phyloP scores from a whole-genome alignment of 1,284 basidiomycete species.

The Fomitiporia mediterranea region DNA sequence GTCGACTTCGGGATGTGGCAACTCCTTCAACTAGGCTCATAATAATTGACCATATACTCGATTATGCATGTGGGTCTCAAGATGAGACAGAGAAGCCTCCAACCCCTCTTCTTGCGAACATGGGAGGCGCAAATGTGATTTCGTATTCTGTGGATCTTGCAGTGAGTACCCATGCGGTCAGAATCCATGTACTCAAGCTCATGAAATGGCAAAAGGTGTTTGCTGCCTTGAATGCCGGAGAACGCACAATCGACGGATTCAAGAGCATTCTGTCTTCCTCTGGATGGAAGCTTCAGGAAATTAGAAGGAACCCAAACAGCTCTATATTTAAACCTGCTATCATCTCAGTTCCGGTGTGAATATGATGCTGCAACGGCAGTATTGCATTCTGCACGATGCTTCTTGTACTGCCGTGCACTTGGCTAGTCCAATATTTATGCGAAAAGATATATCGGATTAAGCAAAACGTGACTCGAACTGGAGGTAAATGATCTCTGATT shows the following conservation, averaged over 20 bases:
- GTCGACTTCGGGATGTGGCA: conserved; percentile 26
- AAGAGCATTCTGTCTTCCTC: background rate
- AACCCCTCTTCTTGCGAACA: conserved; percentile 20
- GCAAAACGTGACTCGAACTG: too few species aligned
- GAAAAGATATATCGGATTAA: too few species aligned
- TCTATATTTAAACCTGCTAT: conserved; percentile 9
- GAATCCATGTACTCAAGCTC: too few species aligned
- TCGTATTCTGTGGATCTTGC: conserved; percentile 20
- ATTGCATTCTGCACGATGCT: too few species aligned
- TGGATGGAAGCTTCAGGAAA: conserved; percentile 13
- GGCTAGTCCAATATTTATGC: too few species aligned
- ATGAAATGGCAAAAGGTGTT: conserved; percentile 5
- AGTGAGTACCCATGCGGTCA: conserved; percentile 13
- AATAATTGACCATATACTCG: conserved; percentile 27
- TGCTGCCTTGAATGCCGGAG: conserved; percentile 6
- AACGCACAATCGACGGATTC: conserved; percentile 13
- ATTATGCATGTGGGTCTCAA: conserved; percentile 21
- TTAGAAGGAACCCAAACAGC: conserved; percentile 9
- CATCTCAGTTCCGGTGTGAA: conserved; percentile 9
- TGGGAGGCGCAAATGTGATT: conserved; percentile 18
- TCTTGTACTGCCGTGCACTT: too few species aligned
- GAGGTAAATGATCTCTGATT: too few species aligned
- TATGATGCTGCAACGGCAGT: too few species aligned
- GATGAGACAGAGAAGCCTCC: too few species aligned
- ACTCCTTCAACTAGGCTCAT: conserved; percentile 27